A percentile compares a stretch with the other conserved stretches of the same genome.
phyloP scores from a whole-genome alignment of 257 asterid genomes.

The Fraxinus cuspidata region DNA sequence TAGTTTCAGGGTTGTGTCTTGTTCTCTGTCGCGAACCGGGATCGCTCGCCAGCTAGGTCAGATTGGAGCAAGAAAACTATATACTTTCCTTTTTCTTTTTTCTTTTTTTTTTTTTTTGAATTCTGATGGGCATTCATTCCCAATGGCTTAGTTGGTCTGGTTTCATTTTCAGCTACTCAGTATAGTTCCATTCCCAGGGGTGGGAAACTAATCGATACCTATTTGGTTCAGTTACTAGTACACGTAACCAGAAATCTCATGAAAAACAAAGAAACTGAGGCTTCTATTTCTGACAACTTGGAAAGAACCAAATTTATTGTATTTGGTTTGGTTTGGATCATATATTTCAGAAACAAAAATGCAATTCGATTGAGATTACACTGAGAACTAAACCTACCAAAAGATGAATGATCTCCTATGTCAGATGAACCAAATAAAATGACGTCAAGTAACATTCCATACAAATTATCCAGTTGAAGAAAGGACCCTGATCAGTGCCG shows the following conservation, averaged over 20 bases:
- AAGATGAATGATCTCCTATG: not conserved
- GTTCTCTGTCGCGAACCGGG: too few relatives aligned
- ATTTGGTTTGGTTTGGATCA: not conserved
- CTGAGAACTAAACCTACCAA: not conserved
- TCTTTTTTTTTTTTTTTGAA: too few relatives aligned
- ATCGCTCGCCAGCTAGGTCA: too few relatives aligned
- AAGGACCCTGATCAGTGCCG: not conserved
- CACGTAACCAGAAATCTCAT: not conserved
- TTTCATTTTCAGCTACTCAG: not conserved
- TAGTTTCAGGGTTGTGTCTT: too few relatives aligned
- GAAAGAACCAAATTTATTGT: not conserved
- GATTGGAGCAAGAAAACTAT: not conserved
- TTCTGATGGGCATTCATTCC: not conserved
- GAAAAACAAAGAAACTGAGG: not conserved
- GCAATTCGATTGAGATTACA: not conserved
- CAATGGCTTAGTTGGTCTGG: not conserved
- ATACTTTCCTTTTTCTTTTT: too few relatives aligned
- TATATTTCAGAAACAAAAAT: slow-evolving; percentile 1
- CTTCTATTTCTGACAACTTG: not conserved
- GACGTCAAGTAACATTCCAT: not conserved
- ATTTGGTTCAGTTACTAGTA: not conserved
- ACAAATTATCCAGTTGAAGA: not conserved
- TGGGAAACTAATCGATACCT: not conserved
- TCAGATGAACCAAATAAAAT: not conserved
- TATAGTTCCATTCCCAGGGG: not conserved